Evolutionary conservation across 139 green algal species (phyloP).

Genomic region (Volvox reticuliferus): DNA sequence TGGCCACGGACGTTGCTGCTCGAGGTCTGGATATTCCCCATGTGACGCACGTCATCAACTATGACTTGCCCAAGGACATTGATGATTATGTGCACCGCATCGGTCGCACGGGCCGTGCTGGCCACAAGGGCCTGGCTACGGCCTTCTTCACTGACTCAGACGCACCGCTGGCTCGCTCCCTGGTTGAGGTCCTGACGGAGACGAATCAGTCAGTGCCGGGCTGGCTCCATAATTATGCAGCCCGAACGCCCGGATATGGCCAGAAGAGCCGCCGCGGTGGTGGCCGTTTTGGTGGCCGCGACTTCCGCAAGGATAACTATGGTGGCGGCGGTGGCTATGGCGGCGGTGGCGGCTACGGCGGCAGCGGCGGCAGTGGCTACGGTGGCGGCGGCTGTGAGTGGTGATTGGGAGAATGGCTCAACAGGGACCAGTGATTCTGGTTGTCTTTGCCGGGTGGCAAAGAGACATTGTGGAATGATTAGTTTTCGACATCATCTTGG

Average conservation of each 20-base stretch:
- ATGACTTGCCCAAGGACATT: constrained; percentile 80
- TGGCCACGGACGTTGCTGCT: constrained; percentile 66
- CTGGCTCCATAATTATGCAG: constrained; percentile 90
- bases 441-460: too few species aligned
- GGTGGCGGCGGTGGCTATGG: constrained; percentile 59
- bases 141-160: constrained; percentile 97
- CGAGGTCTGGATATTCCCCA: constrained; percentile 75
- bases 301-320: constrained; percentile 87
- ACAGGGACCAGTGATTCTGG: too few species aligned
- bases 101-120: constrained; percentile 79
- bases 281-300: constrained; percentile 90
- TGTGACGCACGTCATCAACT: constrained; percentile 84
- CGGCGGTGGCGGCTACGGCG: constrained; percentile 52
- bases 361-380: constrained; percentile 56
- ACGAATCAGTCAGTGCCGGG: constrained; percentile 96
- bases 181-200: constrained; percentile 89
- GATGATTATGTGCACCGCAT: constrained; percentile 85
- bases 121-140: constrained; percentile 98
- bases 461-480: too few species aligned
- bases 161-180: constrained; percentile 77
- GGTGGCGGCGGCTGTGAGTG: constrained; percentile 48
- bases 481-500: too few species aligned
- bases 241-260: constrained; percentile 70
- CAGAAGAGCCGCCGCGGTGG: constrained; percentile 69
- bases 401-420: too few species aligned